phyloP scores from a whole-genome alignment of 2,329 filamentous ascomycete species.

The Cladosporium sp. region DNA sequence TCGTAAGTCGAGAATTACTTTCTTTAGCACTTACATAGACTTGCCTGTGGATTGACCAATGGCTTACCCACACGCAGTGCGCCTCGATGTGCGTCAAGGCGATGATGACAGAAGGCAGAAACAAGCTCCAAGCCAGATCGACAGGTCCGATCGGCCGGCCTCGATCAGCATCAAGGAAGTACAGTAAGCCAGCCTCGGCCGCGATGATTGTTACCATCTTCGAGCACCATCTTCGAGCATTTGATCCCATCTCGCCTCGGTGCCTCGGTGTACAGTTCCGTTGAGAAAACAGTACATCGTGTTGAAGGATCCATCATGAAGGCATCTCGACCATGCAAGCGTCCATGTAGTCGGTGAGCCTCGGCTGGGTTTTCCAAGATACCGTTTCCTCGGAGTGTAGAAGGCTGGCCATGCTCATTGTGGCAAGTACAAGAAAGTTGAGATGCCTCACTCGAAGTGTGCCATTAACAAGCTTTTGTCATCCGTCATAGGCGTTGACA shows the following conservation, averaged over 20 bases:
- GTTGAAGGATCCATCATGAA: not conserved
- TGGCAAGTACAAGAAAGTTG: not conserved
- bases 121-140: not conserved
- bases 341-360: not conserved
- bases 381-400: not conserved
- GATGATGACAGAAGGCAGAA: not conserved
- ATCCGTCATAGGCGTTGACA: not conserved
- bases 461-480: not conserved
- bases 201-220: not conserved
- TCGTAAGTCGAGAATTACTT: not conserved
- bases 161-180: not conserved
- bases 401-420: not conserved
- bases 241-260: not conserved
- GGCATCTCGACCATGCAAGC: not conserved
- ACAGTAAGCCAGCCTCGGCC: not conserved
- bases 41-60: not conserved
- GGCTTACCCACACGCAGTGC: not conserved
- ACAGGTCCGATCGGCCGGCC: not conserved
- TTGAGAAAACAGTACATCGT: not conserved
- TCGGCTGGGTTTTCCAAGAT: not conserved
- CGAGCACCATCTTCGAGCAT: not conserved
- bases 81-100: not conserved
- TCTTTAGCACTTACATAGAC: not conserved
- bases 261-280: not conserved
- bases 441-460: not conserved